Percentiles rank a stretch among this genome's conserved stretches.
Conservation (phyloP, 208 protist genomes). For the Leishmania gerbilli region DNA sequence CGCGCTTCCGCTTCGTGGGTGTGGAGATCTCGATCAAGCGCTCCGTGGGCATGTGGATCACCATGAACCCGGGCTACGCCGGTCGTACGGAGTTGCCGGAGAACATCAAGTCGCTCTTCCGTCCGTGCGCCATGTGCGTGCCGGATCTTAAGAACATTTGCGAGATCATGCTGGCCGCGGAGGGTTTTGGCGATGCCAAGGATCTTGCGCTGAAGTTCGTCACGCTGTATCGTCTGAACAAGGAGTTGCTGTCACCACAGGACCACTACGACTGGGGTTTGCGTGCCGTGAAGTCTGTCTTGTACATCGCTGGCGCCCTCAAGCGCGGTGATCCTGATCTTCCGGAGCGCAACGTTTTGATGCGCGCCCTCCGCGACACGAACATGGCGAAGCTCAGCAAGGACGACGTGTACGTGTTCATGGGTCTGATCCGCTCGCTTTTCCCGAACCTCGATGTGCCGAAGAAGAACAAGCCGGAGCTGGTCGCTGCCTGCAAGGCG, state of each 20-base stretch:
- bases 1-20: slow-evolving; percentile 95
- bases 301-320: slow-evolving; percentile 96
- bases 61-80: slow-evolving; percentile 98
- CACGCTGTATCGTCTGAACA: slow-evolving; percentile 97
- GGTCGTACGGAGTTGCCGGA: slow-evolving; percentile 97
- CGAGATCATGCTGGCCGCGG: slow-evolving; percentile 98
- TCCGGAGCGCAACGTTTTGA: slow-evolving; percentile 96
- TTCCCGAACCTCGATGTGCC: slow-evolving; percentile 97
- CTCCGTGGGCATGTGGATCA: slow-evolving; percentile 96
- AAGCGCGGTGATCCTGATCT: slow-evolving; percentile 96
- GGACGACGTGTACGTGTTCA: slow-evolving; percentile 98
- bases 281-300: slow-evolving; percentile 98
- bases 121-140: slow-evolving; percentile 98
- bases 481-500: slow-evolving; percentile 91
- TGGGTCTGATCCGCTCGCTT: slow-evolving; percentile 96
- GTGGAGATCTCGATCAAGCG: slow-evolving; percentile 93
- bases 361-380: slow-evolving; percentile 97
- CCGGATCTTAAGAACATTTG: slow-evolving; percentile 99
- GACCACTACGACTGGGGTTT: slow-evolving; percentile 99
- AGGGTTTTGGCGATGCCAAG: slow-evolving; percentile 97
- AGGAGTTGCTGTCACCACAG: slow-evolving; percentile 97
- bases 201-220: slow-evolving; percentile 98
- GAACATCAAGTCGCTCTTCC: slow-evolving; percentile 97
- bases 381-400: slow-evolving; percentile 98
- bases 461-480: slow-evolving; percentile 93